Base-by-base conservation (phyloP, 805 yeast genomes). In the Wickerhamiella hasegawae region DNA sequence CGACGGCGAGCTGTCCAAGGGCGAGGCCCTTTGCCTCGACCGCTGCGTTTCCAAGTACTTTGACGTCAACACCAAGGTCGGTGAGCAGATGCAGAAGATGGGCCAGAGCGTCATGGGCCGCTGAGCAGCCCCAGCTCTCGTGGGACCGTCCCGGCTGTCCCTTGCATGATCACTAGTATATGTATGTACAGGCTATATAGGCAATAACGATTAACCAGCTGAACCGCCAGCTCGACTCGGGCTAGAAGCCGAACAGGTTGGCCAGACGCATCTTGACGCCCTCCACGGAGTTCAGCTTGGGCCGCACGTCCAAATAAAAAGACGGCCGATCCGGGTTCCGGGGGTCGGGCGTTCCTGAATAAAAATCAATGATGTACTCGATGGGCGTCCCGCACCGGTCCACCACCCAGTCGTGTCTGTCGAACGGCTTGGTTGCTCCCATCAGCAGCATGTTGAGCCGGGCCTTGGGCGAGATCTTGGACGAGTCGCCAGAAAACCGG, bases 1-100 rank as follows among this genome's bases (percentile, higher is more conserved):
- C 35, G 85, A 81, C 36, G 77, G 83, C 37, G 84, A 75, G 18
- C 65, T 85, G 43, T 69, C 66, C 60, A 81, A 79, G 63, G 73
- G 66, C 47, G 96, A 85, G 62, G 73, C 83, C 31, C 63, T 80
- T 32, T 85, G 97, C 59, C 67, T 85, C 43, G 97, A 85, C 63
- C 77, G 95, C 69, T 85, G 97, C 66, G 97, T 85, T 39, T 72
- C 90, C 49, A 85, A 85, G 60, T 85, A 85, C 61, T 85, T 85
- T 51, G 95, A 82, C 50, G 81, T 93, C 45, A 85, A 85, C 56
- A 90, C 83, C 43, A 80, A 82, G 62, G 94, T 85, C 42, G 94
- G 95, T 49, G 96, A 85, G 61, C 38, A 45, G 45, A 51, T 49
- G 58, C 54, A 41, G 45, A 40, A 38, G 36, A 43, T 47, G 49